Evolutionary conservation across 176 grass and related monocot species (phyloP), one percentile per base, ranked within the genome.

Genomic region (Rhynchospora breviuscula): DNA sequence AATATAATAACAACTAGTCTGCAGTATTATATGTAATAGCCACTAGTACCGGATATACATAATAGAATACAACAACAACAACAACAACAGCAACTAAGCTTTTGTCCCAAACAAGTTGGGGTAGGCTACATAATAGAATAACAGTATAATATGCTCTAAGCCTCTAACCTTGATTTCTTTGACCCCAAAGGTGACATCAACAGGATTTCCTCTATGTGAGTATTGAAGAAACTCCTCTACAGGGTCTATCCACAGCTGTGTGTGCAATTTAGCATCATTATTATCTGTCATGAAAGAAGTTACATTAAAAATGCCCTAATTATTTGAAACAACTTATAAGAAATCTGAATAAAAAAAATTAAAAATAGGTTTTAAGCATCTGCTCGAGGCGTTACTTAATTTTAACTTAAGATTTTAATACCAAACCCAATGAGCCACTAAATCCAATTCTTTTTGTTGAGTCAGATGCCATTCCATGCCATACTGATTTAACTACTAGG

Each of bases 191-290:
- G 95, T 98, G 71, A 98, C 85, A 83, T 98, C 95, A 25, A 95
- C 95, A 0, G 92, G 89, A 86, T 98, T 90, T 51, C 95, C 95
- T 2, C 75, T 44, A 69, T 98, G 95, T 2, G 81, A 84, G 81
- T 91, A 98, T 84, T 94, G 92, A 79, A 95, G 48, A 56, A 98
- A 98, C 80, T 98, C 95, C 80, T 98, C 95, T 12, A 40, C 52
- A 44, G 92, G 92, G 19, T 98, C 88, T 23, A 98, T 98, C 96
- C 96, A 98, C 49, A 98, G 78, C n/a, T 98, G 96, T 13, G 96
- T 98, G 89, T 98, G 92, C 85, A 98, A 45, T 74, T 90, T 90
- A 7, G 88, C 85, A 83, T 98, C 96, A 26, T 77, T 95, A 61
- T 90, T 84, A 87, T 98, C 96, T 98, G 85, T 83, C 78, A 81